Evolutionary conservation across 176 grass and related monocot species (phyloP), one percentile per base, ranked within the genome.

Genomic region (Triticum urartu): DNA sequence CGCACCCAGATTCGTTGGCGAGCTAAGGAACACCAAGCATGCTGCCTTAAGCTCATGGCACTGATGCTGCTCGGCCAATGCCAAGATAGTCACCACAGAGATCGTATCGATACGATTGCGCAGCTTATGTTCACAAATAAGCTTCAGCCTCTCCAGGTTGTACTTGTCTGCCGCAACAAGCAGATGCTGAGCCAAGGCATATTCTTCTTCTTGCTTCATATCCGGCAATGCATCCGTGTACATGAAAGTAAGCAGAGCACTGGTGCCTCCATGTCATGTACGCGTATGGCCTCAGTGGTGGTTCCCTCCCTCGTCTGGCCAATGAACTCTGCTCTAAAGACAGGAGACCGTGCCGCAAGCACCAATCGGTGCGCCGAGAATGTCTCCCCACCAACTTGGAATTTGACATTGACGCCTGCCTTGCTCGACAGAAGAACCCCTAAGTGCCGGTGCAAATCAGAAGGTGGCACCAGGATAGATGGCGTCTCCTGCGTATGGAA

Each of bases 391-490:
- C n/a, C 38, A n/a, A 45, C 70, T 4, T 11, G 39, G 39, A 73
- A 73, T 25, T 73, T 21, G 0, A 45, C 70, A 25, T 73, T 39
- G 0, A 25, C 38, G 11, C 39, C n/a, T 0, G 10, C 70, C 39
- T 73, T 73, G 70, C 70, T 73, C 11, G 39, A 45, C 14, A 84
- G 66, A 28, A 89, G 84, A 12, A 87, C 71, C 5, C 65, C 64
- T 5, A 90, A 75, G 61, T 92, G 84, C 61, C 18, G 36, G 74
- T 91, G 52, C 64, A 91, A 58, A 72, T 86, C 76, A 4, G 85
- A 42, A 25, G 86, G 82, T 30, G 85, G 63, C 10, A 78, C 38
- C 18, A 73, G 5, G 20, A 72, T 24, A 9, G 36, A 40, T 13
- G 20, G 68, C 2, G 36, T 24, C 39, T 73, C 6, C 11, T 73